Base-by-base conservation (phyloP, 805 yeast genomes). In the Saccharomycopsis oosterbeekiorum region DNA sequence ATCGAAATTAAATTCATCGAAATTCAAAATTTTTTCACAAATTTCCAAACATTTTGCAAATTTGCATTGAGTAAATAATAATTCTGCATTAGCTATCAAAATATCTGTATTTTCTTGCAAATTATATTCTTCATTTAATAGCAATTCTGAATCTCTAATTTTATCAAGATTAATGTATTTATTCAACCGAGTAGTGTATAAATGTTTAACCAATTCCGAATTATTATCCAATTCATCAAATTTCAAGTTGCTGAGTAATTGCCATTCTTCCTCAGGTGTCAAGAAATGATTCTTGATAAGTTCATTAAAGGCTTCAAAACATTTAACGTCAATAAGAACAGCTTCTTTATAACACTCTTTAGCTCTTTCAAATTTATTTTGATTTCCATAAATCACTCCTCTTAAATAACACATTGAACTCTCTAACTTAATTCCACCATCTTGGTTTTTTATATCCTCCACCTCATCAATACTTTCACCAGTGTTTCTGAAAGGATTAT, bases 301-400 rank as follows among this genome's bases (percentile, higher is more conserved):
- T 69, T 88, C 91, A 67, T 88, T 83, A 70, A 90, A 90, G 0
- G 98, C 97, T 67, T 93, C 99, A 71, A 78, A 93, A 72, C 97
- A 94, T 71, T 91, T 89, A 8, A 88, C 91, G 71, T 93, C 98
- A 1, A 89, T 89, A 66, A 82, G 67, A 0, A 92, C 84, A 0
- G 98, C 97, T 68, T 90, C 97, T 68, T 84, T 84, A 68, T 84
- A 91, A 59, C 94, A 86, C 59, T 88, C 91, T 68, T 88, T 90
- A 0, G 98, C 98, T 64, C 81, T 78, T 21, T 87, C 94, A 68
- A 89, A 86, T 72, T 89, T 89, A 70, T 89, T 89, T 68, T 87
- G 92, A 64, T 86, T 84, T 11, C 93, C 81, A 70, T 85, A 91
- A 2, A 93, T 85, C 62, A 86, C 78, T 1, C 98, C 99, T 62